These are phyloP conservation scores for Saccharomyces hybrid DNA, from an alignment of 1,139 yeast species.

Conservation along the genomic window DNA sequence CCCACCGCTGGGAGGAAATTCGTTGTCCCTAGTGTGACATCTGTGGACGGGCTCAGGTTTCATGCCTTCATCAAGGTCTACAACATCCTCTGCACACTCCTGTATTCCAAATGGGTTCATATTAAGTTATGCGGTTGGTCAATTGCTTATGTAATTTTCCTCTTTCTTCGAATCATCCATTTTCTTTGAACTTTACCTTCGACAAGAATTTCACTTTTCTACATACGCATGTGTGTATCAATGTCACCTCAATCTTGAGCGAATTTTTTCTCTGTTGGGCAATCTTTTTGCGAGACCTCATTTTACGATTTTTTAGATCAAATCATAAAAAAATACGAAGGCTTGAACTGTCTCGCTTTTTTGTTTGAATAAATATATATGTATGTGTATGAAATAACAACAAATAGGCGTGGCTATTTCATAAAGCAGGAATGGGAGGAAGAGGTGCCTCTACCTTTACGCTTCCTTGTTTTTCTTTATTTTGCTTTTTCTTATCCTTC, in stretches of 20 bases:
- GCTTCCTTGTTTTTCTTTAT: slow-evolving; percentile 1
- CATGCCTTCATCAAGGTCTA: slow-evolving; percentile 17
- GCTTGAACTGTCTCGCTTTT: neutral
- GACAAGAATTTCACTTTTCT: neutral
- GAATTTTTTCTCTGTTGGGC: neutral
- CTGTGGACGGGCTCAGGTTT: slow-evolving; percentile 26
- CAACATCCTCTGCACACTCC: slow-evolving; percentile 14
- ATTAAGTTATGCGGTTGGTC: slow-evolving; percentile 21
- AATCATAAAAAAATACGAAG: neutral
- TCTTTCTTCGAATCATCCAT: slow-evolving; percentile 18
- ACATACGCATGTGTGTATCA: too few relatives aligned
- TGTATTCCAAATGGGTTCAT: slow-evolving; percentile 25
- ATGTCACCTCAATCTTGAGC: neutral
- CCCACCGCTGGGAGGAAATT: slow-evolving; percentile 11
- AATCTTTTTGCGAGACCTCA: neutral
- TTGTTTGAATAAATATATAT: neutral
- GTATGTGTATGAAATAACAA: too few relatives aligned
- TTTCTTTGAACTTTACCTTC: slow-evolving; percentile 12
- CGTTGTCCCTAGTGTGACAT: slow-evolving; percentile 15
- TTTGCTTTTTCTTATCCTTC: slow-evolving; percentile 46
- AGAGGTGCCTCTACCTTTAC: neutral
- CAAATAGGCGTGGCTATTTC: too few relatives aligned
- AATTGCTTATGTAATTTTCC: slow-evolving; percentile 17
- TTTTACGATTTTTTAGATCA: neutral
- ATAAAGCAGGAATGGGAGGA: neutral